Evolutionary conservation across 73 alveolate species (phyloP).

Genomic region (Loxodes magnus): DNA sequence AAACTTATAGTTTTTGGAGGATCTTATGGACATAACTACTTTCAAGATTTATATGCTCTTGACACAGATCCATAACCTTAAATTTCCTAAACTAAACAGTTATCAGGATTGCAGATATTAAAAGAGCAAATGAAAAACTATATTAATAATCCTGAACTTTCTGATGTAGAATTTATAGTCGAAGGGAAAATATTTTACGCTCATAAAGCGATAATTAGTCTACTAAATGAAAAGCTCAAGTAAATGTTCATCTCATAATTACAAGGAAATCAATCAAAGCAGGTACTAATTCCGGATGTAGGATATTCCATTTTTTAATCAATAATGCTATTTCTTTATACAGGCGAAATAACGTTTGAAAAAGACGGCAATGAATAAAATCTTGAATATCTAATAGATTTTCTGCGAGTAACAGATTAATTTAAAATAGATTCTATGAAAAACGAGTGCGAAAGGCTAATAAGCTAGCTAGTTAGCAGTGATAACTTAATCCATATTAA

Average conservation of each 20-base stretch:
- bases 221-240: conserved; percentile 36
- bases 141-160: conserved; percentile 44
- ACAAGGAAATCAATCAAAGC: conserved; percentile 31
- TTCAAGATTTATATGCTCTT: conserved; percentile 41
- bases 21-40: conserved; percentile 63
- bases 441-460: conserved; percentile 34
- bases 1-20: conserved; percentile 69
- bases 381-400: conserved; percentile 35
- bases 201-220: conserved; percentile 54
- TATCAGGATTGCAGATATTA: too few relatives aligned
- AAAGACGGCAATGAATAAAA: conserved; percentile 45
- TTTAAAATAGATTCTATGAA: conserved; percentile 51
- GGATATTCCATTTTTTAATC: conserved; percentile 38
- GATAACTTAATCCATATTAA: conserved; percentile 23
- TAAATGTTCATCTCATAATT: conserved; percentile 46
- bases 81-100: too few relatives aligned
- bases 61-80: conserved; percentile 75
- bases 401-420: conserved; percentile 58
- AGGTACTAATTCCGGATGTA: conserved; percentile 34
- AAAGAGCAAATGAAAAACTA: conserved; percentile 27
- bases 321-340: conserved; percentile 46
- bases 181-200: conserved; percentile 63
- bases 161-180: conserved; percentile 55
- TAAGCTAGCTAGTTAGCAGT: conserved; percentile 17
- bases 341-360: conserved; percentile 58